Evolutionary conservation across 345 rosid genomes (phyloP), one percentile per base, ranked within the genome.

Genomic region (Bretschneidera sinensis): DNA sequence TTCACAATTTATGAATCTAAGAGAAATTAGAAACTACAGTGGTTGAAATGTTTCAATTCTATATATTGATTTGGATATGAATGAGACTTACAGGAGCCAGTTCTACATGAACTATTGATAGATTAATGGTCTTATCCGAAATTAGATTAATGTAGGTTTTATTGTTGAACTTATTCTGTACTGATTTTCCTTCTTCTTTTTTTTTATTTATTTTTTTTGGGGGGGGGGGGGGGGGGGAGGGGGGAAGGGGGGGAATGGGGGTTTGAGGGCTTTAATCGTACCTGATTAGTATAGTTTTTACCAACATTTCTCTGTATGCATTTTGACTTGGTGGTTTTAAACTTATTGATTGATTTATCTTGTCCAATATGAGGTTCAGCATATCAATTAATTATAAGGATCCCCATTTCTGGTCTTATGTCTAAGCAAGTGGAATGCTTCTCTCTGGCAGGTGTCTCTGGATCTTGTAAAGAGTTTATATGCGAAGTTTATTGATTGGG

Each of bases 401-500:
- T 17, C 56, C n/a, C n/a, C 56, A 21, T 62, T 17, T 64, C 48
- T 55, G 11, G 22, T 57, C 35, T 19, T 35, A 13, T 45, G 25
- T 52, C 16, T 50, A 24, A 28, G 23, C 48, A 51, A 50, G 28
- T 56, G 31, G 19, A 23, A 1, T 53, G 19, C 54, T 43, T 63
- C 53, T 56, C 59, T 61, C 49, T 74, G 60, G 61, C 83, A 92
- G 97, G 97, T 92, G 17, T 92, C 98, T 75, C 76, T 92, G 74
- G 98, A 92, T 85, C 81, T 92, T 55, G 96, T 92, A 54, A 92
- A 92, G 73, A 84, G 97, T 54, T 80, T 89, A 63, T 92, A 92
- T 74, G 98, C 98, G 45, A 89, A 92, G 71, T 92, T 87, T 71
- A 92, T 92, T 68, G 94, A 92, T 73, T 84, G 96, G 97, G 96